A percentile compares a stretch with the other conserved stretches of the same genome.
Evolutionary conservation across 768 basidiomycete species (phyloP).

Genomic region (Polyporus arcularius): DNA sequence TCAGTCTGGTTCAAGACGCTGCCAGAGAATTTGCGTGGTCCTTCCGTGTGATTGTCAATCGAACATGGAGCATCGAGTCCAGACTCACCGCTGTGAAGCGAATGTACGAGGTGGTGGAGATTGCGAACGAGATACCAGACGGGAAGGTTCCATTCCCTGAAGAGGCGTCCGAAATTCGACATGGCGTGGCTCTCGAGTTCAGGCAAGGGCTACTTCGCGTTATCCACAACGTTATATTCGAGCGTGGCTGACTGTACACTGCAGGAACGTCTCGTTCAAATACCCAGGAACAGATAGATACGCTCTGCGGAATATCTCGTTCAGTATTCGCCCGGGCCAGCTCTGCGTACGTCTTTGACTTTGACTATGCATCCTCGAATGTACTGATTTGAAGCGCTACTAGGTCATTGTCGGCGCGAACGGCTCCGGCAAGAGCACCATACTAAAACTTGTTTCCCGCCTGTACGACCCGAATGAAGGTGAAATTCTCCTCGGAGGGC

Average conservation of each 20-base stretch:
- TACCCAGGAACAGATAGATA: constrained; percentile 57
- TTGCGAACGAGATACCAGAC: constrained; percentile 7
- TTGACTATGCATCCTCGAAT: no score
- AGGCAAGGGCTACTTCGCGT: no score
- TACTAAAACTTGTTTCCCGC: constrained; percentile 71
- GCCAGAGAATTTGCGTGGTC: constrained; percentile 15
- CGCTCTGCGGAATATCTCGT: constrained; percentile 65
- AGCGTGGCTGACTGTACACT: not conserved
- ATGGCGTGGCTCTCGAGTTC: constrained; percentile 60
- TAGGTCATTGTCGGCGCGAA: constrained; percentile 79
- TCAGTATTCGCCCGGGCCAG: constrained; percentile 68
- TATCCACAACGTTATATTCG: no score
- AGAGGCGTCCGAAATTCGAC: constrained; percentile 27
- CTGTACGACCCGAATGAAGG: constrained; percentile 73
- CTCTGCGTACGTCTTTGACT: constrained; percentile 79
- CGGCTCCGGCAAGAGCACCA: constrained; percentile 78
- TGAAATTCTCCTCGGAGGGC: constrained; percentile 63
- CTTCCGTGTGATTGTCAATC: constrained; percentile 18
- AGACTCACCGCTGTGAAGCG: constrained; percentile 15
- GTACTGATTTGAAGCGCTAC: no score
- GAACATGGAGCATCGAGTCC: constrained; percentile 4
- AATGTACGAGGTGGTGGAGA: constrained; percentile 16
- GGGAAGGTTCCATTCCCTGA: constrained; percentile 15
- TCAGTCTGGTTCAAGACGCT: constrained; percentile 33
- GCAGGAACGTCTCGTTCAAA: constrained; percentile 68